Evolutionary conservation across 805 yeast genomes (phyloP), one percentile per base, ranked within the genome.

Genomic region (Wickerhamiella slavikovae): DNA sequence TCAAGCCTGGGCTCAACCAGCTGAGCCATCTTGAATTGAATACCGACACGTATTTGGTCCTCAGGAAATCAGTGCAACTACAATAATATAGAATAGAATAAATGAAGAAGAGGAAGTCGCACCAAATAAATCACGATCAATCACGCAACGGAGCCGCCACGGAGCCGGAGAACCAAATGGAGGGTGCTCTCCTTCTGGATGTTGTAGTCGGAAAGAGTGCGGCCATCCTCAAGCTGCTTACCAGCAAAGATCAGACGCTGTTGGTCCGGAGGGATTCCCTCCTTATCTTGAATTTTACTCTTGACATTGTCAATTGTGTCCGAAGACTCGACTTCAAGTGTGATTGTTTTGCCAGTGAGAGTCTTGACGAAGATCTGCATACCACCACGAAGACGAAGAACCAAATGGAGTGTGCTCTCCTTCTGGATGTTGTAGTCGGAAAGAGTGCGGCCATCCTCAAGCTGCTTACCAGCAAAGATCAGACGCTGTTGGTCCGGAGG

Each of bases 401-500:
- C 92, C 60, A 77, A 62, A 55, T 78, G 91, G 18, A 75, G 57
- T 28, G 91, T 71, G 35, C 93, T 78, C 61, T 80, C 93, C 67
- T 80, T 80, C 62, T 80, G 93, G 55, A 79, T 79, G 72, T 79
- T 80, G 74, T 79, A 80, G 59, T 80, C 93, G 30, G 92, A 75
- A 41, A 80, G 62, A 29, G 93, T 80, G 66, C 93, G 75, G 45
- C 94, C 94, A 48, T 80, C 94, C 62, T 80, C 94, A 45, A 80
- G 66, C 61, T 80, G 94, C 66, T 80, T 80, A 67, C 93, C 93
- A 45, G 93, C 93, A 49, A 80, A 80, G 60, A 80, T 80, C 48
- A 80, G 65, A 63, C 93, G 71, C 62, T 80, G 93, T 59, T 80
- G 93, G 64, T 80, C 93, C 45, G 93, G 93, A 48, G 93, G 93